Base-by-base conservation (phyloP, 1,284 basidiomycete genomes). In the Waitea zeae region DNA sequence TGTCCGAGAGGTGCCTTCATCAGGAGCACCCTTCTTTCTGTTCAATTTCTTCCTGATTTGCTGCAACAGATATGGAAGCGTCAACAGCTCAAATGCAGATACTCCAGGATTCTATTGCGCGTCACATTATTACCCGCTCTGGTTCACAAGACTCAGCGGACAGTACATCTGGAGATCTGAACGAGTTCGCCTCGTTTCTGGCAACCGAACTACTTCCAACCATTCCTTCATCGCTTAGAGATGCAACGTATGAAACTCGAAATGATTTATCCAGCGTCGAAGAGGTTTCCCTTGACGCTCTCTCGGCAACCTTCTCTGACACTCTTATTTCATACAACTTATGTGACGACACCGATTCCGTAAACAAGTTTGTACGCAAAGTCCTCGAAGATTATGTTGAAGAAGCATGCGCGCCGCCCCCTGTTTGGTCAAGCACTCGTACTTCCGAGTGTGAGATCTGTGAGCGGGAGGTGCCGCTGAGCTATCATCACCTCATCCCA, bases 401-500 rank as follows among this genome's bases (percentile, higher is more conserved):
- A 0, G 55, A 66, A 22, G 59, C 58, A 2, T 46, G 42, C 31
- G 45, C 49, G 7, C 58, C 65, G 3, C 64, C 62, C 2, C 65
- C 65, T 1, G 49, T 56, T 4, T 70, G 69, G 68, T 58, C 56
- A 3, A 51, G 56, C 14, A 71, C 67, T 13, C 55, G 67, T 7
- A 58, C 60, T 15, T 52, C 40, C 12, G 63, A 63, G 41, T 71
- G 69, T 49, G 67, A 70, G 51, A 64, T 73, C 17, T 72, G 70
- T 46, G 57, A 59, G 40, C 54, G 67, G 12, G 57, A 56, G 36
- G 58, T 70, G 1, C 64, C 62, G 6, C 48, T 71, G 43, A 71
- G 68, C 11, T 71, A 70, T 44, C 67, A 71, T 46, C 68, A 71
- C 39, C 57, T 72, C 28, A 67, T 72, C 31, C 69, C 69, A 2